phyloP scores from a whole-genome alignment of 2,329 filamentous ascomycete genomes.

The Fusarium sp. region DNA sequence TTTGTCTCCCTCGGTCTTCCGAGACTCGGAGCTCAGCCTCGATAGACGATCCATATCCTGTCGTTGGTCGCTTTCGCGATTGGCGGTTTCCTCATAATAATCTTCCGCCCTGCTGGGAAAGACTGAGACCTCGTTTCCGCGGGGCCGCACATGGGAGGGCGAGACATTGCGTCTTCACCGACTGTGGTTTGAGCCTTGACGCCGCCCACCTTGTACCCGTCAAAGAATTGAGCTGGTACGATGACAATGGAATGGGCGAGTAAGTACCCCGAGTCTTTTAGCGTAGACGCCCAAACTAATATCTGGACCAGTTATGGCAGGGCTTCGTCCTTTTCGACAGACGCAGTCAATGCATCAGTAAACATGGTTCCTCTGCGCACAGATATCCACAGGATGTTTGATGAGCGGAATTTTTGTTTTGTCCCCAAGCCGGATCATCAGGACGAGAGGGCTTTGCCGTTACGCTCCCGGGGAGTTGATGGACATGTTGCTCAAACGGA shows the following conservation, averaged over 20 bases:
- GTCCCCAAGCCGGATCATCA: background rate
- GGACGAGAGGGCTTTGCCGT: background rate
- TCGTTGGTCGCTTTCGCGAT: background rate
- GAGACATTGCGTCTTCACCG: background rate
- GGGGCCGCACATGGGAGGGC: no score
- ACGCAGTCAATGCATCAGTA: background rate
- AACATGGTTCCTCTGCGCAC: background rate
- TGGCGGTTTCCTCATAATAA: conserved; percentile 3
- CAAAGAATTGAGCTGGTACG: background rate
- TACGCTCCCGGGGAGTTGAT: background rate
- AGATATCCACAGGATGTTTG: background rate
- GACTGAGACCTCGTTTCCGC: background rate
- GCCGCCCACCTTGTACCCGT: background rate
- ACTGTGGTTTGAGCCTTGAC: background rate
- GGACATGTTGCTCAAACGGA: no score
- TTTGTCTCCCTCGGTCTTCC: background rate
- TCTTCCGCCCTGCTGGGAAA: background rate
- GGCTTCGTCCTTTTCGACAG: background rate
- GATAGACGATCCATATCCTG: conserved; percentile 1
- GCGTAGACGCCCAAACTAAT: no score
- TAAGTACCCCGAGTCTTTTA: no score
- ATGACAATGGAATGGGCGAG: background rate
- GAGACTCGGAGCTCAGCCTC: background rate
- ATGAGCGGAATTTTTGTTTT: background rate
- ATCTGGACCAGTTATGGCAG: background rate